phyloP scores from a whole-genome alignment of 2,329 filamentous ascomycete genomes.

The Cryphonectria parasitica region DNA sequence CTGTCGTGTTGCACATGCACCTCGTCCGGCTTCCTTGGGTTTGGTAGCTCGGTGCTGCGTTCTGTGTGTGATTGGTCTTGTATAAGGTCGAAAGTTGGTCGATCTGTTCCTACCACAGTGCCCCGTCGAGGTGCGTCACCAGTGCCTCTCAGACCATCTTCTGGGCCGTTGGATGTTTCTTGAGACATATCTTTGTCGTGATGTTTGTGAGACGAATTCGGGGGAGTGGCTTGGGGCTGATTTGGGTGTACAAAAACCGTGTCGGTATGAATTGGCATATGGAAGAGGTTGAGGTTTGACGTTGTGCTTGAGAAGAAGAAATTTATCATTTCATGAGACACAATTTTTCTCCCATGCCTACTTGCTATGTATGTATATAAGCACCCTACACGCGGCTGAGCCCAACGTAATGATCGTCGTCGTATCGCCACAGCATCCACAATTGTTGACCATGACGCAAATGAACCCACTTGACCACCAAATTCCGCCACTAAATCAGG shows the following conservation, averaged over 20 bases:
- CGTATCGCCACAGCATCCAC: slow-evolving; percentile 8
- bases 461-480: background rate
- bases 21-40: background rate
- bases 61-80: background rate
- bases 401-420: slow-evolving; percentile 22
- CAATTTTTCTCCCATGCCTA: background rate
- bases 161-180: background rate
- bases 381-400: background rate
- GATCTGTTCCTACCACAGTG: background rate
- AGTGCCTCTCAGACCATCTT: background rate
- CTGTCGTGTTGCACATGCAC: background rate
- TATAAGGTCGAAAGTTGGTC: background rate
- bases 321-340: background rate
- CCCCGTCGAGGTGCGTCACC: background rate
- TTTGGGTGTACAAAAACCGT: background rate
- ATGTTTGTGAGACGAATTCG: background rate
- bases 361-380: background rate
- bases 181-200: background rate
- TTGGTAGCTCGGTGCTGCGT: background rate
- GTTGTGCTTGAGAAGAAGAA: background rate
- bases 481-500: background rate
- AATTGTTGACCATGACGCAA: slow-evolving; percentile 10
- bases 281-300: background rate
- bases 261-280: background rate
- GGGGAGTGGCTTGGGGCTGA: background rate